Evolutionary conservation across 352 stramenopile genomes (phyloP).

Genomic region (Globisporangium carolinianum): DNA sequence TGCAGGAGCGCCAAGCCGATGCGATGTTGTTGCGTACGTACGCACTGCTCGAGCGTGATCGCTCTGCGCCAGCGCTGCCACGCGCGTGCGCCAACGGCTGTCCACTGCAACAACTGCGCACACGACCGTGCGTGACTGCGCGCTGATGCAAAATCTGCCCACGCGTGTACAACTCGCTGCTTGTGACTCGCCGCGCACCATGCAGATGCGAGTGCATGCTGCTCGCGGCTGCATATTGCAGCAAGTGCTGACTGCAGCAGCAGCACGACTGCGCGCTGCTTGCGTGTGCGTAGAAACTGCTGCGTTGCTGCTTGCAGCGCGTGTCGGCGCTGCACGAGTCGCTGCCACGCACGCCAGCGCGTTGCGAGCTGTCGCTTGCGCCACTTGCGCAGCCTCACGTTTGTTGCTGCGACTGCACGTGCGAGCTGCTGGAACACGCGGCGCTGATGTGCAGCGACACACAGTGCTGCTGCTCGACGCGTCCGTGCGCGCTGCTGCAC

Average conservation of each 20-base stretch:
- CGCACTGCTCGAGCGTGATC: slow-evolving; percentile 3
- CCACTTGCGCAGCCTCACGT: not conserved
- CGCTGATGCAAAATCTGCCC: not conserved
- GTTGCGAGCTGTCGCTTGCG: not conserved
- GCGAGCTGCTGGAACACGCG: not conserved
- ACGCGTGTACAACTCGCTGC: slow-evolving; percentile 1
- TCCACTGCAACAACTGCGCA: not conserved
- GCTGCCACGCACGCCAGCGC: slow-evolving; percentile 1
- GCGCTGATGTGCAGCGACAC: not conserved
- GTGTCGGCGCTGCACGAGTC: not conserved
- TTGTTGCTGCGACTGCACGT: not conserved
- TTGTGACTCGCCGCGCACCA: not conserved
- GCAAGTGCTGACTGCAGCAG: not conserved
- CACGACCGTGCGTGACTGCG: not conserved
- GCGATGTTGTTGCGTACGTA: not conserved
- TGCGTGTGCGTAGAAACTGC: not conserved
- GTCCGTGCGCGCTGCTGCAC: too few species aligned
- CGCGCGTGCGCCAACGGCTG: slow-evolving; percentile 2
- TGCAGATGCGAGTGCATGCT: not conserved
- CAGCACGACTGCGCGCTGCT: not conserved
- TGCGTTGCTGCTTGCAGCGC: not conserved
- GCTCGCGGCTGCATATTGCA: not conserved
- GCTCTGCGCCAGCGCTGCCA: slow-evolving; percentile 4
- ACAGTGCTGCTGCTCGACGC: not conserved
- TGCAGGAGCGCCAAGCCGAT: not conserved